Conservation (phyloP, 1,139 yeast species). For the Magnusiomyces clavatus region DNA sequence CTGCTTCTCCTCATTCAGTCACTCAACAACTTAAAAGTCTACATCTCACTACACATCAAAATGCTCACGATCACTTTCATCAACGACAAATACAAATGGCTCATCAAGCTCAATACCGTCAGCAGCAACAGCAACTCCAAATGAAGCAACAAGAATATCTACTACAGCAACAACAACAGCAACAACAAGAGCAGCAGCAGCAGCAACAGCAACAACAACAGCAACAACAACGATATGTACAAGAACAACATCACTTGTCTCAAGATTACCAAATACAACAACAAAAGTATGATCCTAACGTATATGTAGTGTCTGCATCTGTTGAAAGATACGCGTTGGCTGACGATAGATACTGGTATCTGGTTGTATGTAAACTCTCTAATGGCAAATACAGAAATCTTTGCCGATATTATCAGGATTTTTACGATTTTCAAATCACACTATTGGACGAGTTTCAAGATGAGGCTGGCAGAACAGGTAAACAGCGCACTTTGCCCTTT, state of each 20-base stretch:
- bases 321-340: constrained; percentile 79
- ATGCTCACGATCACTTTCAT: constrained; percentile 24
- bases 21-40: constrained; percentile 11
- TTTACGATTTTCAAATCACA: constrained; percentile 85
- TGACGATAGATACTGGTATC: constrained; percentile 85
- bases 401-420: constrained; percentile 91
- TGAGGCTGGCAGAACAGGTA: constrained; percentile 86
- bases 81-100: constrained; percentile 1
- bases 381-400: constrained; percentile 64
- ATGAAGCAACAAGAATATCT: constrained; percentile 11
- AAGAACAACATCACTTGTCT: constrained; percentile 11
- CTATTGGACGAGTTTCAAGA: constrained; percentile 78
- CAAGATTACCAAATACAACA: constrained; percentile 12
- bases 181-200: constrained; percentile 12
- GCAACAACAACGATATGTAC: constrained; percentile 4
- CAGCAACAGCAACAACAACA: constrained; percentile 6
- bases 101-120: neutral
- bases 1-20: constrained; percentile 1
- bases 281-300: constrained; percentile 5
- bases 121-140: constrained; percentile 2
- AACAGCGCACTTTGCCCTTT: constrained; percentile 74
- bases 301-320: constrained; percentile 45
- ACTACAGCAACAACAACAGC: constrained; percentile 10
- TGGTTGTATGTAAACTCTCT: constrained; percentile 60
- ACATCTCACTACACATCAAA: constrained; percentile 7